phyloP scores from a whole-genome alignment of 352 stramenopile species.

The Nothophytophthora sp. region DNA sequence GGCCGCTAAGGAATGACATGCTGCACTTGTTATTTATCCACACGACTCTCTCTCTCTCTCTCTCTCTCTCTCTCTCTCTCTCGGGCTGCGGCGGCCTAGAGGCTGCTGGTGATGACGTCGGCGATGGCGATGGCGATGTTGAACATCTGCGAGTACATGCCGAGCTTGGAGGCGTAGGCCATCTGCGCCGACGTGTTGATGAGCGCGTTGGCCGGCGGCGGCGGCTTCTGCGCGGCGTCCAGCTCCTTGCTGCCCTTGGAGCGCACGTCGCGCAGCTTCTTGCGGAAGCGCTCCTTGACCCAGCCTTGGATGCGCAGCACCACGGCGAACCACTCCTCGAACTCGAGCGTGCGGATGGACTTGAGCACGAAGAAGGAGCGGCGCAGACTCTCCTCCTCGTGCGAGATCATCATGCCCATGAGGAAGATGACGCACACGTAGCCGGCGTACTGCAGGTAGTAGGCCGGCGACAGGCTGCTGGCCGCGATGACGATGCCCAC shows the following conservation, averaged over 20 bases:
- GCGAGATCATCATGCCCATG: constrained; percentile 86
- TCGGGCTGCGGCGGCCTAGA: constrained; percentile 14
- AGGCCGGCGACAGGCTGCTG: constrained; percentile 44
- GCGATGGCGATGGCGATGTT: constrained; percentile 78
- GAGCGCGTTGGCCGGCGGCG: constrained; percentile 26
- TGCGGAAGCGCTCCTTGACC: constrained; percentile 67
- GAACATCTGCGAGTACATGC: constrained; percentile 79
- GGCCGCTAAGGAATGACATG: too few relatives aligned
- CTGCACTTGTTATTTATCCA: constrained; percentile 9
- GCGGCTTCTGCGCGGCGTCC: constrained; percentile 14
- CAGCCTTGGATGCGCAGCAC: constrained; percentile 74
- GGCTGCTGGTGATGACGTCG: constrained; percentile 59
- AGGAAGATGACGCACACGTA: constrained; percentile 70
- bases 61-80: neutral
- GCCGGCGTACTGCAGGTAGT: constrained; percentile 73
- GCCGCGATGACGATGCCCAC: constrained; percentile 66
- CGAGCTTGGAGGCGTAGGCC: constrained; percentile 72
- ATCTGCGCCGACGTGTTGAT: constrained; percentile 77
- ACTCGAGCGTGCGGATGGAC: constrained; percentile 78
- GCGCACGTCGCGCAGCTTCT: constrained; percentile 53
- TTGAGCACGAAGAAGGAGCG: constrained; percentile 85
- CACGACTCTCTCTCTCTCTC: neutral
- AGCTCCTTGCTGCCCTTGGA: constrained; percentile 49
- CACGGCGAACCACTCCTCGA: constrained; percentile 79
- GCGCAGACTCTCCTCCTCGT: constrained; percentile 80